These are phyloP conservation scores for Kwoniella sp. DNA, from an alignment of 768 basidiomycete genomes.

Conservation along the genomic window DNA sequence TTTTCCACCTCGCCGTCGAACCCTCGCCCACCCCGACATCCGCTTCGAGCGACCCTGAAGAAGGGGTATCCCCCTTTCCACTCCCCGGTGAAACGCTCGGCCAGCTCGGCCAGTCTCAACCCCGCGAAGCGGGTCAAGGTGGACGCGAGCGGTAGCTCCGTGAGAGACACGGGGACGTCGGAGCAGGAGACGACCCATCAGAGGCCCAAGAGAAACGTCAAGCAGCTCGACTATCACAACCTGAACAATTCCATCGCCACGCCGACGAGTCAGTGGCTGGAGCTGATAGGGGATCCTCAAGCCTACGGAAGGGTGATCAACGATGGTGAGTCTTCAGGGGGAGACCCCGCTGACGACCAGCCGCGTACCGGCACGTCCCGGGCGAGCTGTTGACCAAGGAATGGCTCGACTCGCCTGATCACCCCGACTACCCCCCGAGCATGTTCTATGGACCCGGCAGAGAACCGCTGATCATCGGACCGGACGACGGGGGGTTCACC, in stretches of 20 bases:
- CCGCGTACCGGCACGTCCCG: constrained; percentile 22
- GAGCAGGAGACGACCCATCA: background rate
- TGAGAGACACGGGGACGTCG: too few species aligned
- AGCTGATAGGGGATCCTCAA: constrained; percentile 43
- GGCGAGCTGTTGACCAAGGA: constrained; percentile 20
- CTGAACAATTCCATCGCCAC: constrained; percentile 45
- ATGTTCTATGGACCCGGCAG: constrained; percentile 41
- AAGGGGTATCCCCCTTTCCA: constrained; percentile 11
- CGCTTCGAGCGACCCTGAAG: constrained; percentile 27
- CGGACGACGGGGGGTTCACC: constrained; percentile 55
- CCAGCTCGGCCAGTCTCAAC: background rate
- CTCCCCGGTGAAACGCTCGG: constrained; percentile 3
- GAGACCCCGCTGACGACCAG: background rate
- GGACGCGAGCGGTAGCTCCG: background rate
- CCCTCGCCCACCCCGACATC: constrained; percentile 31
- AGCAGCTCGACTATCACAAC: constrained; percentile 44
- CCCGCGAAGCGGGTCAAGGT: background rate
- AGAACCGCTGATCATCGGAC: constrained; percentile 76
- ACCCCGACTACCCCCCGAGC: constrained; percentile 8
- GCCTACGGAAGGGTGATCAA: constrained; percentile 35
- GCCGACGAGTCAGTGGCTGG: constrained; percentile 45
- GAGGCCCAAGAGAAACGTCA: constrained; percentile 43
- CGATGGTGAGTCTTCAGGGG: constrained; percentile 24
- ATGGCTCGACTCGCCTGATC: constrained; percentile 35
- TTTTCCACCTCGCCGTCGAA: constrained; percentile 17